Base-by-base conservation (phyloP, 2,329 filamentous ascomycete genomes). In the Fusarium oxysporum region DNA sequence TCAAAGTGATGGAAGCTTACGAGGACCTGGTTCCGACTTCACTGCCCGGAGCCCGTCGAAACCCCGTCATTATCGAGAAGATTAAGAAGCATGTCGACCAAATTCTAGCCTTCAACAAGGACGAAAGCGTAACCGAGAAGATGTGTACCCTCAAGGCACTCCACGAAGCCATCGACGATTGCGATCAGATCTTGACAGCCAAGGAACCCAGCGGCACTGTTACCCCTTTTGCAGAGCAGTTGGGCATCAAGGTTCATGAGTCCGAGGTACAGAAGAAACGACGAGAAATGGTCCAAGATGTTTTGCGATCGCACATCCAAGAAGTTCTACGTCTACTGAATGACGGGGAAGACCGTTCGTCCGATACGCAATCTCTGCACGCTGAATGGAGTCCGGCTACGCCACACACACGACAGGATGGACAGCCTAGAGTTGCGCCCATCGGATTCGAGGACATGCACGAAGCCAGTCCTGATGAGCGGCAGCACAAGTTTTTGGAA, bases 281-380 rank as follows among this genome's bases (percentile, higher is more conserved):
- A 30, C 78, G 80, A 5, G 78, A 81, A 51, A 77, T 83, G 17
- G 84, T 88, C 2, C 81, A 82, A 33, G 80, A 85, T 48, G 85
- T 88, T 8, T 70, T 88, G 13, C 83, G 86, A 12, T 83, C 83
- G 44, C 86, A 88, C 59, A 80, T 88, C 35, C 86, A 88, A 71
- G 83, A 84, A 61, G 82, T 88, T 1, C 73, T 88, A 4, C 78
- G 78, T 17, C 80, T 86, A 35, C 82, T 88, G 58, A 88, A 88
- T 69, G 76, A 80, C 7, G 73, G 76, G 6, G 80, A 82, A 35
- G 78, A 81, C 14, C 77, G 77, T n/a, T 69, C 44, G 19, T 70
- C 78, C 12, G 80, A 79, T 14, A 53, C 59, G 2, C 62, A 70
- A 66, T 79, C 71, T 38, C 70, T 73, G 9, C 67, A 73, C 14